phyloP scores from a whole-genome alignment of 176 grass and related monocot species.

The Rhynchospora pubera region DNA sequence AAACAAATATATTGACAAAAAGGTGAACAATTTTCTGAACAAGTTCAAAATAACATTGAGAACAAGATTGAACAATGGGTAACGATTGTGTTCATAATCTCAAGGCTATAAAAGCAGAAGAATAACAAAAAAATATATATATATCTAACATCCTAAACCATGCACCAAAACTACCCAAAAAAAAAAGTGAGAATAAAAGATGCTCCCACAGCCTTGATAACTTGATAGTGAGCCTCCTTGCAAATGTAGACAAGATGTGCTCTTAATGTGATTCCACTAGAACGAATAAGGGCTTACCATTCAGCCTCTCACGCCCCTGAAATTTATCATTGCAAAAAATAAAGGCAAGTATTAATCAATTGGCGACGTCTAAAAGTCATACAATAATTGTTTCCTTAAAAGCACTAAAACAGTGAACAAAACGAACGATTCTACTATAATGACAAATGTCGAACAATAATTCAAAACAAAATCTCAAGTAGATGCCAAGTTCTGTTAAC shows the following conservation, averaged over 20 bases:
- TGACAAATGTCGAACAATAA: not conserved
- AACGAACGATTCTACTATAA: not conserved
- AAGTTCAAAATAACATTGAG: not conserved
- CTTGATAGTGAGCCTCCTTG: not conserved
- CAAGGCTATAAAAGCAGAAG: not conserved
- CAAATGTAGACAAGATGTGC: not conserved
- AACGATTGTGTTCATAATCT: not conserved
- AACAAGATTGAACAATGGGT: not conserved
- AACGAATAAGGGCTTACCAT: constrained; percentile 43
- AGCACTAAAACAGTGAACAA: not conserved
- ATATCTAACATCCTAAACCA: not conserved
- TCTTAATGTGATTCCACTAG: constrained; percentile 40
- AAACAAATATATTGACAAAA: not conserved
- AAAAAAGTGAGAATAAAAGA: not conserved
- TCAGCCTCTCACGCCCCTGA: constrained; percentile 60
- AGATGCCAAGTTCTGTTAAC: not conserved
- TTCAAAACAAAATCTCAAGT: not conserved
- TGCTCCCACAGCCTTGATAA: not conserved
- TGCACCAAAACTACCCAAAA: not conserved
- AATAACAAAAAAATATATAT: not conserved
- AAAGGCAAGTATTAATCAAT: not conserved
- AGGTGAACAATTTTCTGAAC: not conserved
- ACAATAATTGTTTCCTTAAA: not conserved
- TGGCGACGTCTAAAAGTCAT: not conserved
- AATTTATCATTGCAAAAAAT: not conserved